Percentiles rank a stretch among this genome's conserved stretches.
These are phyloP conservation scores for Yamadazyma epiphylla DNA, from an alignment of 1,139 yeast genomes.

Conservation along the genomic window DNA sequence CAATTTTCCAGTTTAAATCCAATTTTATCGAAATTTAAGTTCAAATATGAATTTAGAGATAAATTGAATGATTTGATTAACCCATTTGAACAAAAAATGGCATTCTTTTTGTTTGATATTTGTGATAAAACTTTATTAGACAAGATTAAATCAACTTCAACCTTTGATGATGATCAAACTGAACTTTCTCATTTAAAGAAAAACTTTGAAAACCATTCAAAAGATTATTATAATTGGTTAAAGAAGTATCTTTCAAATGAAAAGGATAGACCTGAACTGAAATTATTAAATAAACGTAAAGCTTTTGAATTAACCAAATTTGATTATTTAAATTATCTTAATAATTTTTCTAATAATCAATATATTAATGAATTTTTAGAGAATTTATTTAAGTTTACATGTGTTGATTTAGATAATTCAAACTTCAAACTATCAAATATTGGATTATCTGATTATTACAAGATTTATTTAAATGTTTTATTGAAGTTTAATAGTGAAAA, in stretches of 20 bases:
- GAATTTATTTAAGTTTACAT: slow-evolving; percentile 34
- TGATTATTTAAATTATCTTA: slow-evolving; percentile 65
- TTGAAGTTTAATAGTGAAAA: slow-evolving; percentile 42
- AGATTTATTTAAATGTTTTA: slow-evolving; percentile 30
- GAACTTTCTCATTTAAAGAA: slow-evolving; percentile 32
- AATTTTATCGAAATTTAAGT: slow-evolving; percentile 19
- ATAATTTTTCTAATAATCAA: slow-evolving; percentile 54
- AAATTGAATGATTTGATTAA: slow-evolving; percentile 23
- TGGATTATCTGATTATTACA: slow-evolving; percentile 25
- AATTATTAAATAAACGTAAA: slow-evolving; percentile 55
- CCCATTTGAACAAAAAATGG: slow-evolving; percentile 30
- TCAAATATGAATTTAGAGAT: slow-evolving; percentile 18
- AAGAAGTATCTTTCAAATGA: slow-evolving; percentile 66
- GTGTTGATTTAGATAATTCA: slow-evolving; percentile 17
- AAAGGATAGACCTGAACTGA: slow-evolving; percentile 58
- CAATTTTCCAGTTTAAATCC: slow-evolving; percentile 20
- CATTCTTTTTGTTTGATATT: slow-evolving; percentile 27
- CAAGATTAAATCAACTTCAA: slow-evolving; percentile 17
- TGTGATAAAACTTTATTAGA: slow-evolving; percentile 26
- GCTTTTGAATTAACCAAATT: slow-evolving; percentile 66
- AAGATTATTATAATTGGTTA: slow-evolving; percentile 73
- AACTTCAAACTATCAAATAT: slow-evolving; percentile 20
- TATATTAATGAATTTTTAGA: slow-evolving; percentile 40
- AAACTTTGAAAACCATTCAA: slow-evolving; percentile 67
- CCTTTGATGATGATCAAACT: slow-evolving; percentile 13